These are phyloP conservation scores for Aspergillus baeticus DNA, from an alignment of 495 filamentous ascomycete species.

Conservation along the genomic window DNA sequence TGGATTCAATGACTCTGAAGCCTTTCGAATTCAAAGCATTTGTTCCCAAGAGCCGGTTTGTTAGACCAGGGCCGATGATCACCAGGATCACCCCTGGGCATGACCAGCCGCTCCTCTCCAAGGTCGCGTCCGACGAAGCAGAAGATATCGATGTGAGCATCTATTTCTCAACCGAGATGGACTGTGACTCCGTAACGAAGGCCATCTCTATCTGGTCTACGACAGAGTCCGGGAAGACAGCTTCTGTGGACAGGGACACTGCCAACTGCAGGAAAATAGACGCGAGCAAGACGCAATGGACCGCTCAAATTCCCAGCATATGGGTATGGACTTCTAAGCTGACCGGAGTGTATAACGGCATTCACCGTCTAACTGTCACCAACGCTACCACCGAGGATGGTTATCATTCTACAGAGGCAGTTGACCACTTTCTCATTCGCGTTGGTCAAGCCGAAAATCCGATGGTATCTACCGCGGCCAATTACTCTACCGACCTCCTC, in stretches of 20 bases:
- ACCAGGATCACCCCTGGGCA: conserved; percentile 66
- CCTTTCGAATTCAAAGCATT: conserved; percentile 65
- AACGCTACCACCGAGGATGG: conserved; percentile 47
- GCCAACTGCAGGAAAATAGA: conserved; percentile 43
- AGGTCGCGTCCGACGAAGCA: conserved; percentile 36
- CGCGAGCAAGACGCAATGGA: conserved; percentile 24
- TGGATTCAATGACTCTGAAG: conserved; percentile 49
- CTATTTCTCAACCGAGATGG: conserved; percentile 63
- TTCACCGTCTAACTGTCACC: conserved; percentile 61
- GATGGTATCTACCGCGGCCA: conserved; percentile 56
- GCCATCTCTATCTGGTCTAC: conserved; percentile 54
- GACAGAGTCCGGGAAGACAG: conserved; percentile 39
- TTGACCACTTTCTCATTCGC: conserved; percentile 57
- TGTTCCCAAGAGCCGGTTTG: conserved; percentile 52
- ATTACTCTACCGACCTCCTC: conserved; percentile 57
- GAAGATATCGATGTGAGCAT: conserved; percentile 52
- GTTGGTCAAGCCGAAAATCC: conserved; percentile 58
- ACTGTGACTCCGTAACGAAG: conserved; percentile 54
- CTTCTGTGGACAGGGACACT: conserved; percentile 39
- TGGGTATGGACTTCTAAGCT: conserved; percentile 59
- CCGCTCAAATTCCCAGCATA: conserved; percentile 51
- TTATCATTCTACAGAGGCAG: conserved; percentile 42
- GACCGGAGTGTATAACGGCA: conserved; percentile 59
- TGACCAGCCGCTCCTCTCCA: conserved; percentile 57
- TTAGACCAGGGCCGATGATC: conserved; percentile 60